A percentile compares a stretch with the other conserved stretches of the same genome.
Conservation (phyloP, 2,329 filamentous ascomycete genomes). For the Pyricularia sp. region DNA sequence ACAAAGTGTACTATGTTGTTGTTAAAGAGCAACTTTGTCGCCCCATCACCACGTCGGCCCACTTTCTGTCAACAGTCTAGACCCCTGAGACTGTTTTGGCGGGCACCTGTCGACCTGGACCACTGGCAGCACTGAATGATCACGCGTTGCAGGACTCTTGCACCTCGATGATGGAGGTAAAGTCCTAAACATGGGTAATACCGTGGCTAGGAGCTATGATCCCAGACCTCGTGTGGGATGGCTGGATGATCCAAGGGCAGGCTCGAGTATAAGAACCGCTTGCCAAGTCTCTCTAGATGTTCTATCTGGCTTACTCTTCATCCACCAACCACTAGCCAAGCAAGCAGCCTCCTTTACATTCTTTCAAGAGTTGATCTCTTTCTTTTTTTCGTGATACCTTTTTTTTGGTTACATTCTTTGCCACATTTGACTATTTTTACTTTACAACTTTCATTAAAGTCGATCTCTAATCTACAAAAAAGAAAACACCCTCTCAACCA, state of each 20-base stretch:
- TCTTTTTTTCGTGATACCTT: background rate
- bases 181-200: too few species aligned
- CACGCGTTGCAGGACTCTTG: background rate
- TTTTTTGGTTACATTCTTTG: background rate
- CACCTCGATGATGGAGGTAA: background rate
- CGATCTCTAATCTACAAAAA: background rate
- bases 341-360: constrained; percentile 1
- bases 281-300: background rate
- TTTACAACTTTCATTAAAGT: background rate
- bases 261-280: background rate
- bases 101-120: background rate
- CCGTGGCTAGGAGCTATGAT: background rate
- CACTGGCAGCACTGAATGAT: too few species aligned
- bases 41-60: too few species aligned
- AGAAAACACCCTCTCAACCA: background rate
- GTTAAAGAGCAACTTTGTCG: too few species aligned
- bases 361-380: constrained; percentile 4
- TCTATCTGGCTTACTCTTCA: background rate
- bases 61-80: background rate
- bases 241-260: background rate
- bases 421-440: background rate
- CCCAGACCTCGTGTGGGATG: background rate
- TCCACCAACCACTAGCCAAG: background rate
- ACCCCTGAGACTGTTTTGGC: background rate
- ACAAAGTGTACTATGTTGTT: too few species aligned